Conservation (phyloP, 1,284 basidiomycete genomes). For the Sanguinoderma infundibulare region DNA sequence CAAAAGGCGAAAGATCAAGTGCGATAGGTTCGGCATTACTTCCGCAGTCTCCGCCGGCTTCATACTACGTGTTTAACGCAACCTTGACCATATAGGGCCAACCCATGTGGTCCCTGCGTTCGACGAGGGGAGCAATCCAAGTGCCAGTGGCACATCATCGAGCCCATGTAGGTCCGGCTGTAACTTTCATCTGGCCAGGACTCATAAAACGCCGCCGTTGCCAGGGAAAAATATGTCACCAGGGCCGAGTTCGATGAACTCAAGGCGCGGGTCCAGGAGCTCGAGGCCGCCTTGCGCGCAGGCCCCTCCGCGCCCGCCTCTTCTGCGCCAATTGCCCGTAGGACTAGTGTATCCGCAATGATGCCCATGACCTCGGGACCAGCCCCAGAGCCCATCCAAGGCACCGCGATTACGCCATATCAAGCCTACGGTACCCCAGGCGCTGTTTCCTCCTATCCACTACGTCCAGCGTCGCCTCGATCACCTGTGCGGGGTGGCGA, state of each 20-base stretch:
- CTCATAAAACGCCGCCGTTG: slow-evolving; percentile 16
- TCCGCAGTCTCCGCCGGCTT: slow-evolving; percentile 25
- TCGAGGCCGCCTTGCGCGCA: slow-evolving; percentile 40
- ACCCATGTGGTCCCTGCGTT: slow-evolving; percentile 61
- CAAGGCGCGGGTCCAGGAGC: slow-evolving; percentile 41
- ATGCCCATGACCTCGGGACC: slow-evolving; percentile 31
- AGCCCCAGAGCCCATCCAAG: slow-evolving; percentile 31
- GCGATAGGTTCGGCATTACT: slow-evolving; percentile 51
- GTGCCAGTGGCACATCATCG: slow-evolving; percentile 62
- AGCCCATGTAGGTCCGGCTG: slow-evolving; percentile 51
- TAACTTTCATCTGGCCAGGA: slow-evolving; percentile 3
- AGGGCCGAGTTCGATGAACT: slow-evolving; percentile 58
- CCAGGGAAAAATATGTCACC: slow-evolving; percentile 61
- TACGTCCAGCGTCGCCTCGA: slow-evolving; percentile 26
- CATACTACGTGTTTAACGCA: slow-evolving; percentile 24
- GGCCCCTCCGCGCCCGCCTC: slow-evolving; percentile 17
- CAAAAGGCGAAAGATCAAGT: slow-evolving; percentile 65
- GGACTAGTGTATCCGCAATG: slow-evolving; percentile 24
- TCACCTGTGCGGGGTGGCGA: slow-evolving; percentile 31
- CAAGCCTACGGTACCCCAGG: slow-evolving; percentile 24
- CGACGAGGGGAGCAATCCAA: slow-evolving; percentile 56
- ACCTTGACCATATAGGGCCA: slow-evolving; percentile 40
- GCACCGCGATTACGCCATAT: slow-evolving; percentile 33
- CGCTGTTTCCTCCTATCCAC: slow-evolving; percentile 8
- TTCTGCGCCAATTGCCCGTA: slow-evolving; percentile 17